Base-by-base conservation (phyloP, 2,329 filamentous ascomycete species). In the Aureobasidium sp. region DNA sequence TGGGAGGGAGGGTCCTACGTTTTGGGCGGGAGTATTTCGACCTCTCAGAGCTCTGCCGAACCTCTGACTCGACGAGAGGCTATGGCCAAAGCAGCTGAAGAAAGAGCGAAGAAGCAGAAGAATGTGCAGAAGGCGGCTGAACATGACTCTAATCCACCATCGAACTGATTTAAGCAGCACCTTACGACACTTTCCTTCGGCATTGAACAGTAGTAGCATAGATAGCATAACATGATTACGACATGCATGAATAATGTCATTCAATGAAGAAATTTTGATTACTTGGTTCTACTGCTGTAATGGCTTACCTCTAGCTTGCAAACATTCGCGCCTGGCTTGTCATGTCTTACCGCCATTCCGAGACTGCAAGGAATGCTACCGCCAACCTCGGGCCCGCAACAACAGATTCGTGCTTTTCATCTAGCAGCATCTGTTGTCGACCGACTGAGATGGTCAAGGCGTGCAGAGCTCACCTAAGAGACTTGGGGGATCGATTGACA, bases 1-100 rank as follows among this genome's bases (percentile, higher is more conserved):
- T 92, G 89, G 89, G 87, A 82, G 0, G 90, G 90, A 5, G 90
- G 90, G 1, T 85, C 90, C 69, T 93, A 89, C 74, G 86, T 91
- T 17, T 79, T 77, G 44, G 75, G 74, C 37, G 68, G 70, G 41
- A 72, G 73, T 2, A 68, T 68, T 67, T 20, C 70, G 67, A 36
- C 66, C 22, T 36, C 11, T 17, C 45, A 53, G 37, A 12, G 56
- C n/a, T 44, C 75, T 7, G 69, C 66, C n/a, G 76, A 74, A 11
- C 76, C 79, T n/a, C 70, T 90, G 73, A 88, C 79, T 67, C 79
- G 89, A 65, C 82, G 91, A 62, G 90, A 95, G 69, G 82, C 91
- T 39, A 78, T 94, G 60, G 90, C 90, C 0, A 84, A 79, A 60
- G 89, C 88, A 5, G 88, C 87, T 0, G 88, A 91, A 74, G 86